Evolutionary conservation across 495 filamentous ascomycete genomes (phyloP), one percentile per base, ranked within the genome.

Genomic region (Ramalina peruviana): DNA sequence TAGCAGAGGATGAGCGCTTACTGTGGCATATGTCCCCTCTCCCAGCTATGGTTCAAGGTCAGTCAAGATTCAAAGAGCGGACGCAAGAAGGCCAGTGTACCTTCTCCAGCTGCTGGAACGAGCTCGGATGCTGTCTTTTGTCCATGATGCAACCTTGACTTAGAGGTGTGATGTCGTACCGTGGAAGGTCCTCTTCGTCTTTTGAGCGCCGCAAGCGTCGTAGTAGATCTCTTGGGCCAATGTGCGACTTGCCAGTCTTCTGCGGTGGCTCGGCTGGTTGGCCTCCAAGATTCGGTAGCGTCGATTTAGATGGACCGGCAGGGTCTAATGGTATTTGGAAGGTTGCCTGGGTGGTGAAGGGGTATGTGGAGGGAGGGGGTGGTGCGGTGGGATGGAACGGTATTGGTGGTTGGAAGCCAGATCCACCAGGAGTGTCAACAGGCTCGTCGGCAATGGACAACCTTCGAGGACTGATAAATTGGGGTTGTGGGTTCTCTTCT

Each of bases 51-150:
- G 7, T 45, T 44, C 27, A 23, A 19, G 21, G 51, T 63, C 47
- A 61, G 60, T 56, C 39, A 21, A 19, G 39, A 19, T 46, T 36
- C 36, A n/a, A 15, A 9, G 9, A 23, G 23, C 20, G 33, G 41
- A 46, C 53, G 17, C 7, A 20, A 39, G 42, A 38, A 42, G 48
- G 48, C 36, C 12, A 47, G 10, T 52, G 48, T 58, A 75, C 73
- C 72, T 93, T 97, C 69, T 97, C 90, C 66, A 97, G 79, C 79
- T 97, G 90, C 78, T 95, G 89, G 71, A 97, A 97, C 44, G 87
- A 94, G 68, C 85, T 93, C 43, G 88, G 88, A 58, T 88, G 79
- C 64, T 33, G 30, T 33, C 85, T 83, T 57, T 85, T 84, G 67
- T 93, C 88, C 88, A 94, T 94, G 51, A 33, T 33, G 30, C 30